Percentiles rank a stretch among this genome's conserved stretches.
These are phyloP conservation scores for Boletus pseudopeckii DNA, from an alignment of 768 basidiomycete genomes.

Conservation along the genomic window DNA sequence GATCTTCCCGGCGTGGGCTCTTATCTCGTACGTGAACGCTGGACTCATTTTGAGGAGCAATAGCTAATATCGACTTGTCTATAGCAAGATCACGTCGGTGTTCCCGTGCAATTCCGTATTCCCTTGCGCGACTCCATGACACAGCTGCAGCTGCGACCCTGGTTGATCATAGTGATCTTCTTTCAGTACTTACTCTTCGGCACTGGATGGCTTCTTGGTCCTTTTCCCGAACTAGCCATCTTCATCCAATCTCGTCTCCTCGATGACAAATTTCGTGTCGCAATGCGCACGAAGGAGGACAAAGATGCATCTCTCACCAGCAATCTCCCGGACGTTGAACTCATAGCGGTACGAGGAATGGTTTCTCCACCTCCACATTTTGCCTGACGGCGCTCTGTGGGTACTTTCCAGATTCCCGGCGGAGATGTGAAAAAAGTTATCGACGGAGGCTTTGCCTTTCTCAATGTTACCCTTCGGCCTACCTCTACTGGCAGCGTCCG, in stretches of 20 bases:
- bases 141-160: background rate
- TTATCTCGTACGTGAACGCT: constrained; percentile 24
- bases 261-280: background rate
- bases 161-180: background rate
- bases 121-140: constrained; percentile 14
- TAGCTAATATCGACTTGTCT: background rate
- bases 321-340: constrained; percentile 39
- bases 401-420: background rate
- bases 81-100: constrained; percentile 39
- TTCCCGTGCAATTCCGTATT: constrained; percentile 32
- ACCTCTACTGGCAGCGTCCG: no score
- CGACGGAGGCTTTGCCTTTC: background rate
- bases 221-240: background rate
- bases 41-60: background rate
- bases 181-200: background rate
- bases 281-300: background rate
- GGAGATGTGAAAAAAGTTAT: background rate
- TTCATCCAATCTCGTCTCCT: constrained; percentile 1
- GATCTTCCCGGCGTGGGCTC: constrained; percentile 23
- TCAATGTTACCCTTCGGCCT: background rate
- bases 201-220: background rate
- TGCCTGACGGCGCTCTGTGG: background rate
- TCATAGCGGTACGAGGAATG: constrained; percentile 24
- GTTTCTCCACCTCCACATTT: background rate
- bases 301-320: background rate